phyloP scores from a whole-genome alignment of 75 land plant species.

The Adiantum capillusveneris region DNA sequence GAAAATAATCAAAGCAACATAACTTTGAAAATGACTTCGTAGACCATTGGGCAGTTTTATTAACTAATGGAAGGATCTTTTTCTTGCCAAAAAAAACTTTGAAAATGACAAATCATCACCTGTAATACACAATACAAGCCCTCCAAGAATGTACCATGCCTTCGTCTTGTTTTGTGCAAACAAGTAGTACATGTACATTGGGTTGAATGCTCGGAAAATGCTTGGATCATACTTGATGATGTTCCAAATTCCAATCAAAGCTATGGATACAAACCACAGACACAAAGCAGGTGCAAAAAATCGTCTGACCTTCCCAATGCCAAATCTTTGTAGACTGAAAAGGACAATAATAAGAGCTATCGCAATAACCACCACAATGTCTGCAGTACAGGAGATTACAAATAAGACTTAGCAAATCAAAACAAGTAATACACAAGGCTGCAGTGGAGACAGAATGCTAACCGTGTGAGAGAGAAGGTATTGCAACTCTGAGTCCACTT shows the following conservation, averaged over 20 bases:
- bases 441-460: neutral
- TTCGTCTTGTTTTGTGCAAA: constrained; percentile 54
- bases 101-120: constrained; percentile 52
- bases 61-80: too few relatives aligned
- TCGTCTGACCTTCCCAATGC: constrained; percentile 82
- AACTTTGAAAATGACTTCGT: too few relatives aligned
- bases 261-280: constrained; percentile 87
- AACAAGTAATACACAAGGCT: constrained; percentile 8
- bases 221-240: constrained; percentile 51
- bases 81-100: too few relatives aligned
- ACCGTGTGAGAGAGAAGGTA: constrained; percentile 50
- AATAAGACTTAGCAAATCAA: constrained; percentile 4
- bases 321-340: constrained; percentile 89
- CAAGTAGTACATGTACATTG: constrained; percentile 61
- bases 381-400: constrained; percentile 38
- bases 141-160: constrained; percentile 90
- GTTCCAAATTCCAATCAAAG: constrained; percentile 80
- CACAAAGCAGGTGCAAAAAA: constrained; percentile 77
- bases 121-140: constrained; percentile 90
- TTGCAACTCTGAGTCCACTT: constrained; percentile 65
- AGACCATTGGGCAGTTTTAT: too few relatives aligned
- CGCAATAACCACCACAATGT: constrained; percentile 62
- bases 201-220: constrained; percentile 79
- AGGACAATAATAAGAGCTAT: constrained; percentile 62
- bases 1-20: neutral